Evolutionary conservation across 208 protist species (phyloP), one percentile per base, ranked within the genome.

Genomic region (Wallacemonas sp.): DNA sequence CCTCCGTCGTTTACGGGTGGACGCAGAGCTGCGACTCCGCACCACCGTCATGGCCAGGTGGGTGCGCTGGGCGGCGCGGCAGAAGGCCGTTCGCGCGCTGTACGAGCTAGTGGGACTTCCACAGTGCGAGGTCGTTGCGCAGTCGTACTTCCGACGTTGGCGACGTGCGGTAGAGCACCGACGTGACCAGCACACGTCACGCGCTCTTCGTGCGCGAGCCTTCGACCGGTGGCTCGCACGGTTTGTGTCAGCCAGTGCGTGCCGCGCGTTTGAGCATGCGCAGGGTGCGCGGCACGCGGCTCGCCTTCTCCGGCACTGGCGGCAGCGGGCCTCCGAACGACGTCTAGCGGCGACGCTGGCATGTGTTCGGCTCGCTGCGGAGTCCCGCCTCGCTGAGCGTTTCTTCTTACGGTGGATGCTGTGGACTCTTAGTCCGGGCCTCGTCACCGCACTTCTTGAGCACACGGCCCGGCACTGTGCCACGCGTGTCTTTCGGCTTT

Each of bases 61-160:
- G 77, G 66, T 68, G 37, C 59, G 57, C 19, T 76, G 72, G 69
- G 44, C 66, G 36, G 57, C 66, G 15, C 53, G 53, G 19, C 60
- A 57, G 30, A 39, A n/a, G n/a, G 59, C 48, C 22, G 68, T 36
- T 52, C 53, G 13, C 58, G 38, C 19, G 26, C 53, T 55, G 41
- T 65, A 41, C 54, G 63, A 45, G 19, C 42, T 34, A 13, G 60
- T 57, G 22, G 4, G 5, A 13, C 30, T 57, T 15, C 50, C 50
- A 8, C 24, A 57, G 26, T 48, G 32, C 68, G 65, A 71, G 53
- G 15, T 19, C 10, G 39, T 78, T 24, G 72, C 68, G 9, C 48
- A 38, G 5, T 30, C 22, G 12, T 72, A 69, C 30, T 68, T 77
- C 13, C n/a, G 22, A 34, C 58, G 59, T 12, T 77, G 71, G 71